Base-by-base conservation (phyloP, 371 early-diverging fungal species). In the Chytridiales sp. region DNA sequence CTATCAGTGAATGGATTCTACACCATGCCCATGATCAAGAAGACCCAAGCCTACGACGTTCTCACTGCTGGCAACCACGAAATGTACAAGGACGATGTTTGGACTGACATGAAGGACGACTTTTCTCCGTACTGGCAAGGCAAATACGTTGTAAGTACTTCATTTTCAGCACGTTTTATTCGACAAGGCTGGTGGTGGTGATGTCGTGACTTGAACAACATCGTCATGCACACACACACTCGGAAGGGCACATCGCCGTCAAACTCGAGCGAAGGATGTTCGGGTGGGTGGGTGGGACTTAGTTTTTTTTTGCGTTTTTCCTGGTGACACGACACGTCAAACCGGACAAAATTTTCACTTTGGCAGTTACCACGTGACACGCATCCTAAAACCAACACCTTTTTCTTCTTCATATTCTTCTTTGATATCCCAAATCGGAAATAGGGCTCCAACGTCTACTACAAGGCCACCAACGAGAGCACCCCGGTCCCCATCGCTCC, bases 1-100 rank as follows among this genome's bases (percentile, higher is more conserved):
- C n/a, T n/a, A 5, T 22, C 29, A 0, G 65, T 59, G 40, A 48
- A 67, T 19, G 85, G 81, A 1, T 31, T 64, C 9, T 57, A 74
- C 42, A 70, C 79, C 0, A 71, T 77, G 34, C 80, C 82, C 3
- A 62, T 81, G 54, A 50, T 66, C n/a, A 30, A 24, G 8, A 41
- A 40, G 54, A 29, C 34, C 3, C 19, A 31, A 36, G 47, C 43
- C n/a, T 84, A 81, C 44, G 81, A 81, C 57, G 53, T 78, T 17
- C 66, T 81, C 41, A 57, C 73, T 4, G 74, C 78, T 38, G 84
- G 84, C 40, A 84, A 84, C 66, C 82, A 84, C 63, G 85, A 82
- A 55, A 60, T 84, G n/a, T 82, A 84, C 62, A 64, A 68, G 30
- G 67, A 75, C 51, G 57, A 53, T 30, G 64, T 77, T 29, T 70